Conservation (phyloP, 1,284 basidiomycete species). For the Ganoderma resinaceum region DNA sequence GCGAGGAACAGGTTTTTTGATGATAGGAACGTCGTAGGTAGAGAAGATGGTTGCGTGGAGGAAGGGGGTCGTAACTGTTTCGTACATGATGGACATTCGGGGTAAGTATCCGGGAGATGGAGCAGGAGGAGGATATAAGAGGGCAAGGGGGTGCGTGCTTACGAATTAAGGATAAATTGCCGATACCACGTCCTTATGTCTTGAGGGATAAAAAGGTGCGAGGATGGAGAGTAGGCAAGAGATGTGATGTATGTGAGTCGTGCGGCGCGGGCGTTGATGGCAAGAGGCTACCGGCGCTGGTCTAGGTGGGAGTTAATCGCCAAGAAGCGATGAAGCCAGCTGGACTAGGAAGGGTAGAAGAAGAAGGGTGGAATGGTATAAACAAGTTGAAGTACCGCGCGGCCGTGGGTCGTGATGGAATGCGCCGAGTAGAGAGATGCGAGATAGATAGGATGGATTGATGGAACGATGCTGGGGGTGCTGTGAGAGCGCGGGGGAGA, state of each 20-base stretch:
- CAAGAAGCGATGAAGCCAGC: slow-evolving; percentile 25
- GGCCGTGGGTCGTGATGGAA: slow-evolving; percentile 54
- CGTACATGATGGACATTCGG: slow-evolving; percentile 59
- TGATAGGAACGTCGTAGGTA: slow-evolving; percentile 42
- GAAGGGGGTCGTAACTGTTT: slow-evolving; percentile 61
- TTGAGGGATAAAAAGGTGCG: slow-evolving; percentile 56
- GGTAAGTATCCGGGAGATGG: slow-evolving; percentile 38
- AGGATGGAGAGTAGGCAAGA: slow-evolving; percentile 54
- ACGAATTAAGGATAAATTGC: slow-evolving; percentile 70
- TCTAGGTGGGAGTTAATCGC: slow-evolving; percentile 29
- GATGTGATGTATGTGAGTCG: slow-evolving; percentile 30
- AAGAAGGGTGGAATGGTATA: slow-evolving; percentile 65
- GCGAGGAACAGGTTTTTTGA: slow-evolving; percentile 41
- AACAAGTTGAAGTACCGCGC: slow-evolving; percentile 54
- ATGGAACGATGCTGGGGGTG: slow-evolving; percentile 27
- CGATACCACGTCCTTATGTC: slow-evolving; percentile 51
- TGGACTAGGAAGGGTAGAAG: slow-evolving; percentile 47
- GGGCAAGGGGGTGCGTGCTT: slow-evolving; percentile 37
- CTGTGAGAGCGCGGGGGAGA: slow-evolving; percentile 14
- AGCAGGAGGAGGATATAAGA: slow-evolving; percentile 28
- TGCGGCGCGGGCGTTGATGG: slow-evolving; percentile 31
- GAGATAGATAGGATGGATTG: slow-evolving; percentile 38
- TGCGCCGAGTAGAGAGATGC: slow-evolving; percentile 21
- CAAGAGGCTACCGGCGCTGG: slow-evolving; percentile 30
- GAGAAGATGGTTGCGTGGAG: slow-evolving; percentile 47